Percentiles rank a stretch among this genome's conserved stretches.
These are phyloP conservation scores for Gossypium ekmanianum DNA, from an alignment of 345 rosid species.

Conservation along the genomic window DNA sequence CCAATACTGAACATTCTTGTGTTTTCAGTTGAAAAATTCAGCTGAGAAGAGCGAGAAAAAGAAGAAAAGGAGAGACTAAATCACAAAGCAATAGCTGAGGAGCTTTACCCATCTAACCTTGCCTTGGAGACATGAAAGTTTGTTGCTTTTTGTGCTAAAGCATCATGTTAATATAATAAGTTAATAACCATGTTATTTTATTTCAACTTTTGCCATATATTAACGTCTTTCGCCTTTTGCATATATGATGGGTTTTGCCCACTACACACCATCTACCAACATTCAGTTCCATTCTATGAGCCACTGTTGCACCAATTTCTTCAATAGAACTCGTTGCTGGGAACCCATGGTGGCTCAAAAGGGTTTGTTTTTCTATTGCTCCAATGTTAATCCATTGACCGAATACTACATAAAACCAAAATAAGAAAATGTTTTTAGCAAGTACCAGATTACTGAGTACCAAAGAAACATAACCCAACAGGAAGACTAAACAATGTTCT, in stretches of 20 bases:
- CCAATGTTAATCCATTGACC: not conserved
- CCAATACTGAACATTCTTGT: not conserved
- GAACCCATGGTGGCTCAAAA: not conserved
- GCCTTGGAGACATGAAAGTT: not conserved
- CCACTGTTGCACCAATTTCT: not conserved
- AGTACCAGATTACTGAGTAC: not conserved
- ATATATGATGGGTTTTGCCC: too few species aligned
- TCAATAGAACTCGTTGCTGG: not conserved
- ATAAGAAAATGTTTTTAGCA: too few species aligned
- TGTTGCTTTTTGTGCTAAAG: not conserved
- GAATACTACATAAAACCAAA: too few species aligned
- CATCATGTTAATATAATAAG: not conserved
- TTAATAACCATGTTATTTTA: not conserved
- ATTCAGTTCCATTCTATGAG: not conserved
- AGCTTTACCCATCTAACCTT: not conserved
- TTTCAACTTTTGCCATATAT: not conserved
- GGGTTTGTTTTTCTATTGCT: not conserved
- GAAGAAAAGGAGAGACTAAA: conserved; percentile 48
- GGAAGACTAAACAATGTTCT: too few species aligned
- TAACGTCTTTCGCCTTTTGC: not conserved
- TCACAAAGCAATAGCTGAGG: too few species aligned
- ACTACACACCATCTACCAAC: not conserved
- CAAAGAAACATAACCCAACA: too few species aligned
- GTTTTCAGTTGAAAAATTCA: conserved; percentile 59
- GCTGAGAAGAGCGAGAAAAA: conserved; percentile 57